A percentile compares a stretch with the other conserved stretches of the same genome.
Evolutionary conservation across 202 grass and related monocot genomes (phyloP).

Genomic region (Bolboschoenoplectus hybrid): DNA sequence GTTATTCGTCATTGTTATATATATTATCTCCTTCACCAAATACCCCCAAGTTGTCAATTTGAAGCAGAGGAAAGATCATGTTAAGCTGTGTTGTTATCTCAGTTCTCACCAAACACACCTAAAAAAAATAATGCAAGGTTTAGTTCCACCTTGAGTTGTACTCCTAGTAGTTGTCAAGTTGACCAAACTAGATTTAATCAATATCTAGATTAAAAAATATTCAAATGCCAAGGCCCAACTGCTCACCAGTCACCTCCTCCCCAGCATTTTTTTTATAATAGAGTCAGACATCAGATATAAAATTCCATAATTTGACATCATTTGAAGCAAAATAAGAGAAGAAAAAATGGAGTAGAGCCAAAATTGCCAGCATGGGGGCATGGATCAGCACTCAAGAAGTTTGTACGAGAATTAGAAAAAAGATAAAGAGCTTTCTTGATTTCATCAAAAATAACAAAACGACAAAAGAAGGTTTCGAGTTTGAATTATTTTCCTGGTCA

Average conservation of each 20-base stretch:
- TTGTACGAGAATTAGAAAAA: slow-evolving; percentile 26
- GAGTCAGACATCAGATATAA: neutral
- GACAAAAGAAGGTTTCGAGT: slow-evolving; percentile 19
- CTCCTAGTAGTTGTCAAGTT: slow-evolving; percentile 22
- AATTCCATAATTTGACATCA: neutral
- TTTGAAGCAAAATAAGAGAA: neutral
- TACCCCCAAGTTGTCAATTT: slow-evolving; percentile 13
- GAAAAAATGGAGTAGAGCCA: slow-evolving; percentile 13
- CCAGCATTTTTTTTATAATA: neutral
- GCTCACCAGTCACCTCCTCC: neutral
- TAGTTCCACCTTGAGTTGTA: neutral
- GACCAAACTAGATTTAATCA: slow-evolving; percentile 19
- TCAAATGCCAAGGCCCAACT: neutral
- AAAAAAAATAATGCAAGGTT: slow-evolving; percentile 28
- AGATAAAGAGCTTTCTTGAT: slow-evolving; percentile 28
- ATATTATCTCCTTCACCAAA: slow-evolving; percentile 28
- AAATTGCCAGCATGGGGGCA: slow-evolving; percentile 1
- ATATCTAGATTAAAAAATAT: neutral
- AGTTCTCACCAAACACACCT: slow-evolving; percentile 32
- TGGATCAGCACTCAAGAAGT: neutral
- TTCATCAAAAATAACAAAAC: neutral
- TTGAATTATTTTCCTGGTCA: slow-evolving; percentile 20
- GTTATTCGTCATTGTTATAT: slow-evolving; percentile 59
- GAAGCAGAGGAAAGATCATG: slow-evolving; percentile 30
- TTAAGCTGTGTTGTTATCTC: slow-evolving; percentile 30